These are phyloP conservation scores for Cryptosporidium viatorum DNA, from an alignment of 169 alveolate species.

Conservation along the genomic window DNA sequence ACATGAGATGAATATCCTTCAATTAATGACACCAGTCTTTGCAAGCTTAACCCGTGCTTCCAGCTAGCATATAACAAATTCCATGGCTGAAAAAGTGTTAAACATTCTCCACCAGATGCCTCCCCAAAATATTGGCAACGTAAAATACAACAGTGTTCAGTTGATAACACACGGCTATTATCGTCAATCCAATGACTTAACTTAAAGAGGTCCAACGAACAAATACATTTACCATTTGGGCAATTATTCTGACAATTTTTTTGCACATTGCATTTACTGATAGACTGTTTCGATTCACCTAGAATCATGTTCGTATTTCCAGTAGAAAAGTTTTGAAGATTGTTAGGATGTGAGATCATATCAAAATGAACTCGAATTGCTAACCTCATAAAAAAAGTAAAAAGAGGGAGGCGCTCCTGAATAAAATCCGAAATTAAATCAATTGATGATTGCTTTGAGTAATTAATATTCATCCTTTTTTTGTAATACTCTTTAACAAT, in stretches of 20 bases:
- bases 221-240: background rate
- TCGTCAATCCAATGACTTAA: conserved; percentile 25
- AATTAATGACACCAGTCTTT: conserved; percentile 24
- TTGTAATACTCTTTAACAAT: conserved; percentile 11
- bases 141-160: conserved; percentile 50
- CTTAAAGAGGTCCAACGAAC: background rate
- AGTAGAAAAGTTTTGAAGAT: conserved; percentile 17
- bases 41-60: conserved; percentile 72
- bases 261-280: background rate
- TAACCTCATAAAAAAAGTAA: conserved; percentile 13
- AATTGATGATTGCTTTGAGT: background rate
- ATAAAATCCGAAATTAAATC: conserved; percentile 25
- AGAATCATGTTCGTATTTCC: background rate
- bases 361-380: conserved; percentile 48
- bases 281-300: background rate
- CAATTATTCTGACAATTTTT: background rate
- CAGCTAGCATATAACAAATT: conserved; percentile 72
- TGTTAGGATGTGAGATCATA: conserved; percentile 48
- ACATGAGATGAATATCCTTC: conserved; percentile 64
- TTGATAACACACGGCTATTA: conserved; percentile 31
- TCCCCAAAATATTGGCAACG: conserved; percentile 59
- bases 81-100: conserved; percentile 65
- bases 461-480: background rate
- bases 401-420: conserved; percentile 29
- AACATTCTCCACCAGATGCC: conserved; percentile 28